phyloP scores from a whole-genome alignment of 2,329 filamentous ascomycete genomes.

The Trichoderma polysporum region DNA sequence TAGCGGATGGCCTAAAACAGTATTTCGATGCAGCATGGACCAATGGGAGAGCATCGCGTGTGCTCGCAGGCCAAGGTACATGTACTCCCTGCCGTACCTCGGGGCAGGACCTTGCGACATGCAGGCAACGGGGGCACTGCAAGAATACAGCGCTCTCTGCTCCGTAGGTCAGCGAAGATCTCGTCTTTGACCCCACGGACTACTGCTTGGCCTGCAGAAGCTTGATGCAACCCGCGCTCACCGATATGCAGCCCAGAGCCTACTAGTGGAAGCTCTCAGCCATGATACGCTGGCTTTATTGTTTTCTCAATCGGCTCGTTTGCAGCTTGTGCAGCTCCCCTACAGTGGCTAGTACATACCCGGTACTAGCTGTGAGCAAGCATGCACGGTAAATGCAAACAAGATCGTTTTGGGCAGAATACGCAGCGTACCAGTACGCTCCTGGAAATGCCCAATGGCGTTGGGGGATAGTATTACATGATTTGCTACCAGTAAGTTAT shows the following conservation, averaged over 20 bases:
- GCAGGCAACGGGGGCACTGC: background rate
- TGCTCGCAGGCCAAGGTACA: background rate
- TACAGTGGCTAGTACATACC: background rate
- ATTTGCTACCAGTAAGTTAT: background rate
- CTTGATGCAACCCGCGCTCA: slow-evolving; percentile 4
- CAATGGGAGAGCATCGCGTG: background rate
- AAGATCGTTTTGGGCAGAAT: background rate
- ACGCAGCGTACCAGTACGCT: background rate
- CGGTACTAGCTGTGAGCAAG: background rate
- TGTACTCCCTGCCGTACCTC: background rate
- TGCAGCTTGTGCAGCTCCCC: background rate
- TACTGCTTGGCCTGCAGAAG: background rate
- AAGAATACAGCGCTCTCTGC: background rate
- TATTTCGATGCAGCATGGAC: slow-evolving; percentile 3
- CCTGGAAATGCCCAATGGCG: background rate
- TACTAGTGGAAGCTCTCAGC: background rate
- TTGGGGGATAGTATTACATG: background rate
- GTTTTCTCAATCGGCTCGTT: slow-evolving; percentile 6
- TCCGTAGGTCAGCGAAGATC: background rate
- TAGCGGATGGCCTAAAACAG: slow-evolving; percentile 1
- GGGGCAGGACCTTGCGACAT: background rate
- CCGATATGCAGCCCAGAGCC: background rate
- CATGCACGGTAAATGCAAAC: background rate
- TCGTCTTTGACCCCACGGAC: background rate
- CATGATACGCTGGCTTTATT: background rate